A percentile compares a stretch with the other conserved stretches of the same genome.
Evolutionary conservation across 2,329 filamentous ascomycete species (phyloP).

Genomic region (Trichoderma koningiopsis): DNA sequence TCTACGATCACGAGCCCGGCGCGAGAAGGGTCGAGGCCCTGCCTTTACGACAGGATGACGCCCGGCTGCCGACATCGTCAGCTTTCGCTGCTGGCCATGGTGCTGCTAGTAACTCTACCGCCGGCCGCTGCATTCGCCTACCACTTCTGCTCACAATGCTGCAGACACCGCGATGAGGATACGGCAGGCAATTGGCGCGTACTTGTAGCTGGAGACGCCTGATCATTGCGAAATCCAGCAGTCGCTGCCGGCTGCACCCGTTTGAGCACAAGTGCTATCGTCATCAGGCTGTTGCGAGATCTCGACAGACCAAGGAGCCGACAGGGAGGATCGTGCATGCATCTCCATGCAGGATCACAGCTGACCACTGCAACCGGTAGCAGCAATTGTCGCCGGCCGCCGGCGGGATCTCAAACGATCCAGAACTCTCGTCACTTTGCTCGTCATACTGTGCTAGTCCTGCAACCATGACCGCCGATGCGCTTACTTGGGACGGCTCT

Average conservation of each 20-base stretch:
- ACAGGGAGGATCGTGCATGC: slow-evolving; percentile 17
- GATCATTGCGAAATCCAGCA: not conserved
- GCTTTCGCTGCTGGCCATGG: not conserved
- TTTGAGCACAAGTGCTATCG: not conserved
- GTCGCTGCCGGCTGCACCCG: not conserved
- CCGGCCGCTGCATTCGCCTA: not conserved
- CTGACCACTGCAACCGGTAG: slow-evolving; percentile 11
- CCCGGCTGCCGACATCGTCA: not conserved
- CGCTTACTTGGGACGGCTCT: not conserved
- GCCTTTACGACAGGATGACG: slow-evolving; percentile 3
- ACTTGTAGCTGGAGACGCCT: not conserved
- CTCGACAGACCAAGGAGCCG: slow-evolving; percentile 1
- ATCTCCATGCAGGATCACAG: slow-evolving; percentile 18
- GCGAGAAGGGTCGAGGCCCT: slow-evolving; percentile 1
- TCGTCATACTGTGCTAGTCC: not conserved
- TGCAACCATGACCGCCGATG: not conserved
- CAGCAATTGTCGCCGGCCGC: slow-evolving; percentile 3
- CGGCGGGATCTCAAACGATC: slow-evolving; percentile 3
- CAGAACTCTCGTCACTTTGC: not conserved
- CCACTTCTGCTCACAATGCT: not conserved
- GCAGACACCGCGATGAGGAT: not conserved
- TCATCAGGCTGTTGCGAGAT: not conserved
- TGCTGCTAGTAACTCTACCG: not conserved
- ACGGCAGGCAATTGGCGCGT: not conserved
- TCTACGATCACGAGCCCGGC: slow-evolving; percentile 21